These are phyloP conservation scores for Fusarium bactridioides DNA, from an alignment of 2,329 filamentous ascomycete genomes.

Conservation along the genomic window DNA sequence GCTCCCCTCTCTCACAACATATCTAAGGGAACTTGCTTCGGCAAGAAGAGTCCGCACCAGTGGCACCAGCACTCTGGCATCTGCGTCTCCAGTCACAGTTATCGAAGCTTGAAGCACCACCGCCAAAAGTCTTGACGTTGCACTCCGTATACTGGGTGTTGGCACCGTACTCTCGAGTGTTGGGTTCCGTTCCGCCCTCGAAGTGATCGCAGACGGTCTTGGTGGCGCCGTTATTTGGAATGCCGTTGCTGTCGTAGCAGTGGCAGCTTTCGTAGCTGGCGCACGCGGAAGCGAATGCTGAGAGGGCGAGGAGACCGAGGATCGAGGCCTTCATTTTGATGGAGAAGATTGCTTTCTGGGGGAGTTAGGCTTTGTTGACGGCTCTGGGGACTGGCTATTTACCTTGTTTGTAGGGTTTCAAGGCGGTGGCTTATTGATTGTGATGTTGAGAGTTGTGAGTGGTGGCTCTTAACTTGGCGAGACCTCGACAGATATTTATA, in stretches of 20 bases:
- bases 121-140: not conserved
- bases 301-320: not conserved
- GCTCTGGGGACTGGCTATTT: fast-evolving
- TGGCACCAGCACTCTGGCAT: not conserved
- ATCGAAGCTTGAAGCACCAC: not conserved
- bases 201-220: not conserved
- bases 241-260: not conserved
- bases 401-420: not conserved
- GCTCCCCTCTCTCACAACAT: not conserved
- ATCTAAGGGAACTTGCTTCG: not conserved
- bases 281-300: not conserved
- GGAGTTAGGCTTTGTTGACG: fast-evolving
- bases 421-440: not conserved
- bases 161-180: not conserved
- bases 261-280: not conserved
- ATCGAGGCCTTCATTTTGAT: not conserved
- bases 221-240: not conserved
- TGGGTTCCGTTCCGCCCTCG: not conserved
- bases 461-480: fast-evolving
- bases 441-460: not conserved
- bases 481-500: not conserved
- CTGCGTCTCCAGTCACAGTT: not conserved
- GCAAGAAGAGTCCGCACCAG: not conserved
- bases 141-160: not conserved
- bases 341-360: not conserved